Conservation (phyloP, 2,329 filamentous ascomycete genomes). For the Byssochlamys sp. region DNA sequence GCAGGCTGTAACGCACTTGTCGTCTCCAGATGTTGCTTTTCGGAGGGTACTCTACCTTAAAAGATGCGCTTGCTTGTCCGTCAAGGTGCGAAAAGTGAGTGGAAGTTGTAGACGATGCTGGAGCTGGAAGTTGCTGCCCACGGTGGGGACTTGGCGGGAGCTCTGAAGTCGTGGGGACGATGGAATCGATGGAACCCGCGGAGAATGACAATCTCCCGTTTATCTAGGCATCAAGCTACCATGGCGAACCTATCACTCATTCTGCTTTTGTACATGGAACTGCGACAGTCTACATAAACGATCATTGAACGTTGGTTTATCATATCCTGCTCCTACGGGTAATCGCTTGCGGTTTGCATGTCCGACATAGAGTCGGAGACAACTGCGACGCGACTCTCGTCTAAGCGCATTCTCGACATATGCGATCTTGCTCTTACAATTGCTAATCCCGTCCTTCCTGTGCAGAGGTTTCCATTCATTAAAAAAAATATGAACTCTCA, state of each 20-base stretch:
- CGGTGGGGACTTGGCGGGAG: not conserved
- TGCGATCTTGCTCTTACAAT: not conserved
- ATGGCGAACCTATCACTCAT: not conserved
- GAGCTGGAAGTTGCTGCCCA: not conserved
- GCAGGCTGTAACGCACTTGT: not conserved
- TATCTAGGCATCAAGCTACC: not conserved
- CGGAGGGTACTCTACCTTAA: not conserved
- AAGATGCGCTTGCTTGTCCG: not conserved
- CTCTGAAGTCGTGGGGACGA: not conserved
- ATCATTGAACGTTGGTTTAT: not conserved
- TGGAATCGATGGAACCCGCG: not conserved
- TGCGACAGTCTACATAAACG: not conserved
- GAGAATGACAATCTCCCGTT: not conserved
- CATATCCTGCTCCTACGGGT: not conserved
- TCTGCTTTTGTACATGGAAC: not conserved
- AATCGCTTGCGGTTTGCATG: not conserved
- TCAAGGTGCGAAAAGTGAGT: not conserved
- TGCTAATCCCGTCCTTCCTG: not conserved
- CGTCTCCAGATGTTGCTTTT: no score
- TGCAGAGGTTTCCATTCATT: not conserved
- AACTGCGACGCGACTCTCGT: not conserved
- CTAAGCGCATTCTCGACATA: not conserved
- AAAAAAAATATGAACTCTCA: conserved; percentile 20
- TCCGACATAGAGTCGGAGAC: not conserved
- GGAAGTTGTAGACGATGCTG: not conserved